phyloP scores from a whole-genome alignment of 2,329 filamentous ascomycete genomes.

The Penicillium fuscoglaucum region DNA sequence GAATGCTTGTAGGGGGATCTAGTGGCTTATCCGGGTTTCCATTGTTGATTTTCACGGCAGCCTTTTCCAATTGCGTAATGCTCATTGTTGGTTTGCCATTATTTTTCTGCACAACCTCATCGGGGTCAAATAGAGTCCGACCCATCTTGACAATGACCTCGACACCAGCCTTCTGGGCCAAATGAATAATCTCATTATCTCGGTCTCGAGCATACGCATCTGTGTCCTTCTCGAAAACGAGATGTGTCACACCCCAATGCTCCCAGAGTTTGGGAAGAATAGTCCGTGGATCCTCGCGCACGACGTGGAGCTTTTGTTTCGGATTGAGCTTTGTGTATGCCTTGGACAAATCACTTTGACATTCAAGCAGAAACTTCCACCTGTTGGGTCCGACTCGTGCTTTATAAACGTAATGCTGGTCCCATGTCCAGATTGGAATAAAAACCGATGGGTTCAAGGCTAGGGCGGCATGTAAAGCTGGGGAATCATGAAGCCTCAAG shows the following conservation, averaged over 20 bases:
- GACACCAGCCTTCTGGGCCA: not conserved
- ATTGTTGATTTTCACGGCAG: not conserved
- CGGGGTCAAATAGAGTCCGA: not conserved
- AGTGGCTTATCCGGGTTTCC: not conserved
- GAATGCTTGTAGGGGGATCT: not conserved
- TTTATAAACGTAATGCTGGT: not conserved
- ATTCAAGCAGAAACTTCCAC: not conserved
- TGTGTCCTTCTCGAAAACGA: not conserved
- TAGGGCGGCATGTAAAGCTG: not conserved
- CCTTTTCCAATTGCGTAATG: not conserved
- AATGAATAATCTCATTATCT: not conserved
- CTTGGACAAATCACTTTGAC: not conserved
- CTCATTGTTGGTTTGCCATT: not conserved
- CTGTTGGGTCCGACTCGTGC: not conserved
- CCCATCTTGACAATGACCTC: not conserved
- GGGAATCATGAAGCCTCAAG: not conserved
- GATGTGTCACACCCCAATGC: not conserved
- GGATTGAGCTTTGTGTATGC: not conserved
- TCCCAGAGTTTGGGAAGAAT: not conserved
- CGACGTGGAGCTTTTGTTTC: not conserved
- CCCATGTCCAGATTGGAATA: not conserved
- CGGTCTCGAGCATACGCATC: not conserved
- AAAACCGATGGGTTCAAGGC: not conserved
- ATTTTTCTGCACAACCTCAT: not conserved
- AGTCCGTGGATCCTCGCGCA: not conserved